phyloP scores from a whole-genome alignment of 768 basidiomycete genomes.

The Pleurotus citrinopileatus region DNA sequence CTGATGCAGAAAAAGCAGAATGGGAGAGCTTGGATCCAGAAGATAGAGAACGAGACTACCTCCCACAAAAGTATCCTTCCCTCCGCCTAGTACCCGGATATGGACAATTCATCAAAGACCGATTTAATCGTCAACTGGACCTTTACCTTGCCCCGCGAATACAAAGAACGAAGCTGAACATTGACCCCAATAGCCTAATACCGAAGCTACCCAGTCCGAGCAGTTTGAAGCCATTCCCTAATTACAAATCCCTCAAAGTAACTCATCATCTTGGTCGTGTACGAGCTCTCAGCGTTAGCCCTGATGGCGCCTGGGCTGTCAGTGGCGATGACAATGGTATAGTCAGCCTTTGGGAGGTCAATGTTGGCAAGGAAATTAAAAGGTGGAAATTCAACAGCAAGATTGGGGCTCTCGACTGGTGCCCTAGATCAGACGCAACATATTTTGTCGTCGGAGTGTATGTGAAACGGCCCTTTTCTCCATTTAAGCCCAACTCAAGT shows the following conservation, averaged over 20 bases:
- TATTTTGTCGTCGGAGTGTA: conserved; percentile 81
- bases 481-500: background rate
- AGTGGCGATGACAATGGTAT: conserved; percentile 90
- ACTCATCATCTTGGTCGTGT: conserved; percentile 65
- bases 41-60: conserved; percentile 85
- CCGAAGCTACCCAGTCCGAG: conserved; percentile 93
- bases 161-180: conserved; percentile 82
- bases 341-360: conserved; percentile 89
- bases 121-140: conserved; percentile 92
- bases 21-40: conserved; percentile 86
- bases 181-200: conserved; percentile 87
- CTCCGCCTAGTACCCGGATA: conserved; percentile 92
- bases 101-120: conserved; percentile 86
- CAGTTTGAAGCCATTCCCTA: conserved; percentile 93
- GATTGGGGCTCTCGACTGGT: conserved; percentile 90
- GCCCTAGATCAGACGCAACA: conserved; percentile 77
- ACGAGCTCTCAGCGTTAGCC: conserved; percentile 76
- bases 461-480: conserved; percentile 31
- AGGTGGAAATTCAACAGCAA: conserved; percentile 81
- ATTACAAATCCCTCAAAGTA: conserved; percentile 72
- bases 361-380: conserved; percentile 84
- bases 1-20: conserved; percentile 72
- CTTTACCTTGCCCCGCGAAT: conserved; percentile 95
- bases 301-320: conserved; percentile 87
- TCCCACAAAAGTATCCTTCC: conserved; percentile 82